Evolutionary conservation across 352 stramenopile genomes (phyloP), one percentile per base, ranked within the genome.

Genomic region (Phytophthora tubulina): DNA sequence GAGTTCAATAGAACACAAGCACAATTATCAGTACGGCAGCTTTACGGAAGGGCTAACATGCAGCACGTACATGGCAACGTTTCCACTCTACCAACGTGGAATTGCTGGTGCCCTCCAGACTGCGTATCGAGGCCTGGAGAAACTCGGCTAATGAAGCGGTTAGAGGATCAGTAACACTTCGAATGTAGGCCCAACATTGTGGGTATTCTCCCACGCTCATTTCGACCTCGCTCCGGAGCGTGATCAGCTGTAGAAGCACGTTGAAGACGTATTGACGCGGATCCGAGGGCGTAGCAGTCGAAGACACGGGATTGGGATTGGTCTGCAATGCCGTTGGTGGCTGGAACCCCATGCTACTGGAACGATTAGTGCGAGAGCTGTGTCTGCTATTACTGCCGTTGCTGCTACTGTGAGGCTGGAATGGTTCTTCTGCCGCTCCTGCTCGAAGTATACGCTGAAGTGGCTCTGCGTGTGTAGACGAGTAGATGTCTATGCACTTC

Each of bases 251-350:
- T 41, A 94, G 52, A 3, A 94, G 78, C 36, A 96, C 83, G 54
- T 90, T 90, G 56, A 96, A 94, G 1, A 96, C 81, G 61, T 96
- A 94, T 61, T 93, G 87, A 0, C 86, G 84, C 10, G 79, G 83
- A 35, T 93, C 83, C 5, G 81, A 84, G 3, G 81, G 82, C 33
- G 80, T 78, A 35, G 46, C 45, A 4, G 38, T 42, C 17, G 30
- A 72, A 39, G 64, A 67, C 31, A 63, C 31, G 0, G 35, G 21
- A 52, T 36, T 75, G 5, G 76, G 63, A 27, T 27, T 14, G 67
- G 36, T 39, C 14, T 76, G 63, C 45, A 72, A 38, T 4, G 51
- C 2, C 7, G 15, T 33, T 8, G 75, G 64, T 27, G 77, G 5
- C 2, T 67, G 58, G 30, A 85, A 72, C 1, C 75, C 70, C 32